Evolutionary conservation across 1,139 yeast species (phyloP), one percentile per base, ranked within the genome.

Genomic region (Saccharomyces pastorianus): DNA sequence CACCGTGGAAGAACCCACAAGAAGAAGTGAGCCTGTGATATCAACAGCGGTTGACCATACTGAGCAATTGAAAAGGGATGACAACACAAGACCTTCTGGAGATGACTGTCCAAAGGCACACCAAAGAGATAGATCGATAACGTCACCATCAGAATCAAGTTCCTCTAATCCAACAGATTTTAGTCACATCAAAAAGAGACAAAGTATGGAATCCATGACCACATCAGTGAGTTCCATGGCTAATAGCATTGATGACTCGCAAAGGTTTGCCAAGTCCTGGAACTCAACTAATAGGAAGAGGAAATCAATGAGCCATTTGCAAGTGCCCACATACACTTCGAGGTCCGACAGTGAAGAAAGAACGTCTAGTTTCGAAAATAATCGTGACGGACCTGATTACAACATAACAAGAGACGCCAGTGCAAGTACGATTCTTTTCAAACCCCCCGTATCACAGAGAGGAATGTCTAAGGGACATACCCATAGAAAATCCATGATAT

Each of bases 221-320:
- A 67, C 71, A 1, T 67, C 71, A 1, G 67, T 68, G 4, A 64
- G 68, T 27, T 67, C 71, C 4, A 58, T 65, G 56, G 69, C 64
- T 1, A 63, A 64, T 41, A 64, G 64, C 54, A 65, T 68, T 14
- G 69, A 63, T 51, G 71, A 68, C 27, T 65, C 67, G 2, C 68
- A 66, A 53, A 59, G 70, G 41, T 66, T 66, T 57, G 70, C 68
- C 11, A 66, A 67, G 53, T 68, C 71, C 4, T 68, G 71, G 71
- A 68, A 68, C 51, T 67, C 70, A 9, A 58, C 63, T 5, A 65
- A 66, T 53, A 69, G 58, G 61, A 64, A 53, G 51, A 51, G 70
- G 23, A 68, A 66, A 55, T 68, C 71, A 9, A 60, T 66, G 58
- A 63, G 58, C 51, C 57, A 61, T 41, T 51, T 61, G 23, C 56